Evolutionary conservation across 305 asterid genomes (phyloP).

Genomic region (Rubia tinctorum): DNA sequence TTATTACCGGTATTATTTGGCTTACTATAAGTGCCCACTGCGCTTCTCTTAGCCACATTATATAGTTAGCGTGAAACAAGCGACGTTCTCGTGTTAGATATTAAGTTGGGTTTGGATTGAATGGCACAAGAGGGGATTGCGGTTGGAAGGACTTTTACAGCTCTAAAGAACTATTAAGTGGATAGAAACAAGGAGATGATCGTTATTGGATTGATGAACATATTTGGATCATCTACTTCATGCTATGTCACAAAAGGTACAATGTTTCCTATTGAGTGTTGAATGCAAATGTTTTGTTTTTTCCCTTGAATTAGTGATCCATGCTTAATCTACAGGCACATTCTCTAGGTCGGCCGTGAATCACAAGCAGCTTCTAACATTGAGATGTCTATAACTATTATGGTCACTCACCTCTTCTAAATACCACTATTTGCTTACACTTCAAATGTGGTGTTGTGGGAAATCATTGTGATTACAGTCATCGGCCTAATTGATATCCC

Average conservation of each 20-base stretch:
- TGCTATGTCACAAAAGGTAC: slow-evolving; percentile 81
- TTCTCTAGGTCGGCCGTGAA: slow-evolving; percentile 94
- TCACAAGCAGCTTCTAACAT: slow-evolving; percentile 86
- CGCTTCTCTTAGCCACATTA: too few relatives aligned
- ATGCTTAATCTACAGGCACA: slow-evolving; percentile 40
- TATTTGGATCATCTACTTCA: slow-evolving; percentile 83
- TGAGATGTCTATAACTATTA: slow-evolving; percentile 72
- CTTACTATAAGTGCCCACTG: slow-evolving; percentile 49
- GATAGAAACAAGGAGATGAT: slow-evolving; percentile 96
- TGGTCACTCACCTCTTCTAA: slow-evolving; percentile 81
- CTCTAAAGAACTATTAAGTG: slow-evolving; percentile 81
- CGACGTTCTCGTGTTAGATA: neutral
- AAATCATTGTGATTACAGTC: slow-evolving; percentile 83
- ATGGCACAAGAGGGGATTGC: slow-evolving; percentile 79
- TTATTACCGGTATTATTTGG: slow-evolving; percentile 76
- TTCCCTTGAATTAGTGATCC: neutral
- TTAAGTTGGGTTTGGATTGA: neutral
- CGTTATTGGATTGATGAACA: slow-evolving; percentile 80
- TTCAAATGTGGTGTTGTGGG: slow-evolving; percentile 74
- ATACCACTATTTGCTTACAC: slow-evolving; percentile 96
- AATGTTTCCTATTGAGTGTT: neutral
- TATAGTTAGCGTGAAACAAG: too few relatives aligned
- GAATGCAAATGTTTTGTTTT: neutral
- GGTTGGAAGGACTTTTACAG: slow-evolving; percentile 92
- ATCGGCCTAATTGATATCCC: slow-evolving; percentile 71